Percentiles rank a stretch among this genome's conserved stretches.
phyloP scores from a whole-genome alignment of 1,139 yeast genomes.

The Geotrichum europaeum region DNA sequence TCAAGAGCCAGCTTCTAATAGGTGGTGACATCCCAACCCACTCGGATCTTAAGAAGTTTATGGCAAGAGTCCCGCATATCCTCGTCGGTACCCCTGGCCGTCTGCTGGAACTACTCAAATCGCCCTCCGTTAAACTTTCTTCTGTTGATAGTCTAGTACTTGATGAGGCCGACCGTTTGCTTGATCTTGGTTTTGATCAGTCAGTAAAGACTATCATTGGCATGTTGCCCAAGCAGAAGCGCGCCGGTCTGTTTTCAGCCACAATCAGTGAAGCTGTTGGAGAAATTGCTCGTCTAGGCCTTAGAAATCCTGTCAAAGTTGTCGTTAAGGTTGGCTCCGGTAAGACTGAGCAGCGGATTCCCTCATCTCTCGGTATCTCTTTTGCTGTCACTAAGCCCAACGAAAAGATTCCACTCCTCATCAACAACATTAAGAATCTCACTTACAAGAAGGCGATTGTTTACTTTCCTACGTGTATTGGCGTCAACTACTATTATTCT shows the following conservation, averaged over 20 bases:
- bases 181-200: constrained; percentile 70
- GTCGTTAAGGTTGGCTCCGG: constrained; percentile 48
- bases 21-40: constrained; percentile 69
- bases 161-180: constrained; percentile 88
- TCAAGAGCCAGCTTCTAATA: constrained; percentile 66
- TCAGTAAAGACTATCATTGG: constrained; percentile 64
- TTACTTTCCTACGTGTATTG: constrained; percentile 83
- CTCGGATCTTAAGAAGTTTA: constrained; percentile 62
- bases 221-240: constrained; percentile 75
- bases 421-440: constrained; percentile 49
- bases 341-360: constrained; percentile 40
- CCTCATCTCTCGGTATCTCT: constrained; percentile 58
- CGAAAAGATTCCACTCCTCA: constrained; percentile 51
- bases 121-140: constrained; percentile 36
- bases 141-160: constrained; percentile 70
- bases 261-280: constrained; percentile 72
- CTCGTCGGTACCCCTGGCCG: constrained; percentile 94
- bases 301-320: constrained; percentile 83
- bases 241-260: constrained; percentile 92
- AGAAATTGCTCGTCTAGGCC: constrained; percentile 45
- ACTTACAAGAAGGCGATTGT: constrained; percentile 69
- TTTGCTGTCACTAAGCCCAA: constrained; percentile 59
- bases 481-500: constrained; percentile 70
- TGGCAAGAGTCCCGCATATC: constrained; percentile 56
- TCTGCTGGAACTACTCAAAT: constrained; percentile 59